A percentile compares a stretch with the other conserved stretches of the same genome.
Conservation (phyloP, 345 rosid species). For the Lepidium didymum region DNA sequence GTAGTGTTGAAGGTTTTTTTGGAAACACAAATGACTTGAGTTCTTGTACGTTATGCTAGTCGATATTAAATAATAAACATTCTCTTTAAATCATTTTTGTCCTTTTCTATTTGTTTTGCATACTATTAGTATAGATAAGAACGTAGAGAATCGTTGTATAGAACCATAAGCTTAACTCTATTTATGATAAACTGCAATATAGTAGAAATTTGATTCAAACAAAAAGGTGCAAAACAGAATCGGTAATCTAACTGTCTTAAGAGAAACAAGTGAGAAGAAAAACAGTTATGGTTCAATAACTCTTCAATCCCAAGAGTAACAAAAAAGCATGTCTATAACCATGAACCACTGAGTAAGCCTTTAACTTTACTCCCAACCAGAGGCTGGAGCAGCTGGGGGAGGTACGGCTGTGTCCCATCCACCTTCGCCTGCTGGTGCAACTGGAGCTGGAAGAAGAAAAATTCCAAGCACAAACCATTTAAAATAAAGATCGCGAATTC, state of each 20-base stretch:
- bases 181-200: neutral
- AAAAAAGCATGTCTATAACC: slow-evolving; percentile 15
- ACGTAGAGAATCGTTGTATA: neutral
- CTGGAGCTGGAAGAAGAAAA: slow-evolving; percentile 2
- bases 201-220: slow-evolving; percentile 12
- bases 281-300: slow-evolving; percentile 4
- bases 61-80: too few species aligned
- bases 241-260: slow-evolving; percentile 8
- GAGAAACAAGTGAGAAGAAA: slow-evolving; percentile 9
- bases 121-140: neutral
- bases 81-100: too few species aligned
- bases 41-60: neutral
- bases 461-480: neutral
- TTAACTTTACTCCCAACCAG: slow-evolving; percentile 41
- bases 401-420: slow-evolving; percentile 49
- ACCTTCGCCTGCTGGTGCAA: slow-evolving; percentile 21
- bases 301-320: slow-evolving; percentile 11
- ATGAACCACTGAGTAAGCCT: neutral
- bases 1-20: neutral
- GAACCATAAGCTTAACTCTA: neutral
- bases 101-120: neutral
- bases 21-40: neutral
- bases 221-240: slow-evolving; percentile 11
- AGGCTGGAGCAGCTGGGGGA: slow-evolving; percentile 18
- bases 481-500: neutral